Conservation (phyloP, 345 rosid species). For the Sonneratia alba region DNA sequence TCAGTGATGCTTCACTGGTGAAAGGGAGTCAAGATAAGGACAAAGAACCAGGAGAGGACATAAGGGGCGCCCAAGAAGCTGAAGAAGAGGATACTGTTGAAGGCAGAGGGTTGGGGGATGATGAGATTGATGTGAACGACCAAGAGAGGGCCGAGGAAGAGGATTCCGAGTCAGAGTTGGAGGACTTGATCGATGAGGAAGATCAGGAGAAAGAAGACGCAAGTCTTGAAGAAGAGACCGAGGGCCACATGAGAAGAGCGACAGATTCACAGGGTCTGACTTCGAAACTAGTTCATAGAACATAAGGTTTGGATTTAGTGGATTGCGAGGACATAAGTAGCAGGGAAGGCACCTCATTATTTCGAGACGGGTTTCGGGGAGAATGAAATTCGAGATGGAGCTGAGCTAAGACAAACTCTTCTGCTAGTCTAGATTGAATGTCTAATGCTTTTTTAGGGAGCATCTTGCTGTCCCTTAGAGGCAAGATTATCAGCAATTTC, state of each 20-base stretch:
- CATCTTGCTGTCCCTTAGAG: not conserved
- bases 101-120: constrained; percentile 37
- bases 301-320: not conserved
- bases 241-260: not conserved
- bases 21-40: constrained; percentile 11
- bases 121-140: constrained; percentile 36
- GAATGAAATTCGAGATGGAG: not conserved
- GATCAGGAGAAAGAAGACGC: constrained; percentile 34
- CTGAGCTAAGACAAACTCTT: not conserved
- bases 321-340: not conserved
- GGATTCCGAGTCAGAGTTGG: constrained; percentile 37
- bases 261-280: not conserved
- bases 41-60: constrained; percentile 22
- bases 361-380: not conserved
- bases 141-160: constrained; percentile 41
- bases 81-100: constrained; percentile 18
- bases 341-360: not conserved
- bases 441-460: not conserved
- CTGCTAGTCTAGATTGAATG: not conserved
- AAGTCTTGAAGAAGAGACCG: constrained; percentile 18
- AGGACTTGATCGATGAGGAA: constrained; percentile 51
- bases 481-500: not conserved
- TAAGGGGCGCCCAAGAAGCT: constrained; percentile 21
- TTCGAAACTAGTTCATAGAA: not conserved
- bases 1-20: constrained; percentile 3